Evolutionary conservation across 805 yeast species (phyloP), one percentile per base, ranked within the genome.

Genomic region (Candida caryicola): DNA sequence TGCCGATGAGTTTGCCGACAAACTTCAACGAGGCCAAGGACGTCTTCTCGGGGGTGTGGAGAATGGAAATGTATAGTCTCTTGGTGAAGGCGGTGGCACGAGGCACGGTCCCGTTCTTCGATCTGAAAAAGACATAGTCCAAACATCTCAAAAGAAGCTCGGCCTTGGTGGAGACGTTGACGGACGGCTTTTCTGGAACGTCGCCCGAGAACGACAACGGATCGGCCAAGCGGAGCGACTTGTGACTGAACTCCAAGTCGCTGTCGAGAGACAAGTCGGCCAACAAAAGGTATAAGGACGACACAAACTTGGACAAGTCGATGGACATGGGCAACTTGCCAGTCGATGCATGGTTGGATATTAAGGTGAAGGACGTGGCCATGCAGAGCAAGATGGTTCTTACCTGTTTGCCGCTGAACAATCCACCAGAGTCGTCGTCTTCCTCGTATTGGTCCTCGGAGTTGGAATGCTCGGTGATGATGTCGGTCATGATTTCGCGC

Each of bases 1-100:
- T 75, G 36, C 77, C 79, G 57, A 78, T 71, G 42, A 93, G 66
- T 51, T 86, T 85, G 18, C 86, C 93, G 33, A 91, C 55, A 46
- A 91, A 85, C 54, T 85, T 84, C 34, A 89, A 66, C 1, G 82
- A 60, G 1, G 96, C 95, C 49, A 87, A 70, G 2, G 87, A 65
- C 0, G 96, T 81, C 59, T 88, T 88, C 59, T 91, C 98, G 3
- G 98, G 97, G 12, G 88, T 74, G 38, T 88, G 86, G 35, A 85
- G 66, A 32, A 79, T 56, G 12, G 79, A 64, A 53, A 81, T 73
- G 37, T 87, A 82, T 17, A 93, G 59, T 43, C 96, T 69, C 58
- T 93, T 93, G 13, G 88, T 76, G 59, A 91, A 91, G 1, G 96
- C 89, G 35, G 81, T 59, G 2, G 90, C 87, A 59, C 93, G 73